These are phyloP conservation scores for Purpureocillium takamizusanense DNA, from an alignment of 2,329 filamentous ascomycete genomes.

Conservation along the genomic window DNA sequence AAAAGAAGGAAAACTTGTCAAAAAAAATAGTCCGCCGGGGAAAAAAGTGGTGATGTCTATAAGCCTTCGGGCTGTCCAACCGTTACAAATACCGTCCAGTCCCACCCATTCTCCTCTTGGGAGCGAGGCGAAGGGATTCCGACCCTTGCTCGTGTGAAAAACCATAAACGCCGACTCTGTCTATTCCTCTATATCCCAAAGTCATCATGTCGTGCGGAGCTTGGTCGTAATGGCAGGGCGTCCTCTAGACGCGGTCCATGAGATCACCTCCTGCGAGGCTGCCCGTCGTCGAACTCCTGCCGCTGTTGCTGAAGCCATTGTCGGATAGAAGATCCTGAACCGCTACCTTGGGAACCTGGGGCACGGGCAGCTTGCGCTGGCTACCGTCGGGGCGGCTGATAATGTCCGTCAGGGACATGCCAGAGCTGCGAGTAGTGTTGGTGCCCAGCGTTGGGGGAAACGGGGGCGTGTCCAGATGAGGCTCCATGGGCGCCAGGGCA, in stretches of 20 bases:
- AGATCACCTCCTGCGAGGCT: slow-evolving; percentile 68
- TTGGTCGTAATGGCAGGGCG: slow-evolving; percentile 13
- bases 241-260: slow-evolving; percentile 41
- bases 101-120: slow-evolving; percentile 10
- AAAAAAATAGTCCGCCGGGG: slow-evolving; percentile 1
- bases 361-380: slow-evolving; percentile 83
- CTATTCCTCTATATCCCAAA: slow-evolving; percentile 29
- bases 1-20: neutral
- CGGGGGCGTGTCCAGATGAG: slow-evolving; percentile 37
- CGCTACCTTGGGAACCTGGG: slow-evolving; percentile 81
- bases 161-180: slow-evolving; percentile 28
- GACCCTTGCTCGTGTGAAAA: slow-evolving; percentile 11
- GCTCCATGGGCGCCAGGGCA: slow-evolving; percentile 50
- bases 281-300: slow-evolving; percentile 67
- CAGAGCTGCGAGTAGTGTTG: slow-evolving; percentile 44
- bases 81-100: slow-evolving; percentile 4
- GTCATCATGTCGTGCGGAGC: slow-evolving; percentile 27
- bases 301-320: slow-evolving; percentile 59
- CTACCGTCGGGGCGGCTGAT: slow-evolving; percentile 82
- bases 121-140: slow-evolving; percentile 1
- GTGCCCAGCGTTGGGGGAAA: slow-evolving; percentile 41
- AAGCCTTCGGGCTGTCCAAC: slow-evolving; percentile 9
- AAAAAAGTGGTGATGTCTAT: slow-evolving; percentile 12
- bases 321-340: slow-evolving; percentile 75
- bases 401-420: slow-evolving; percentile 83